Evolutionary conservation across 345 rosid genomes (phyloP).

Genomic region (Boechera retrofracta): DNA sequence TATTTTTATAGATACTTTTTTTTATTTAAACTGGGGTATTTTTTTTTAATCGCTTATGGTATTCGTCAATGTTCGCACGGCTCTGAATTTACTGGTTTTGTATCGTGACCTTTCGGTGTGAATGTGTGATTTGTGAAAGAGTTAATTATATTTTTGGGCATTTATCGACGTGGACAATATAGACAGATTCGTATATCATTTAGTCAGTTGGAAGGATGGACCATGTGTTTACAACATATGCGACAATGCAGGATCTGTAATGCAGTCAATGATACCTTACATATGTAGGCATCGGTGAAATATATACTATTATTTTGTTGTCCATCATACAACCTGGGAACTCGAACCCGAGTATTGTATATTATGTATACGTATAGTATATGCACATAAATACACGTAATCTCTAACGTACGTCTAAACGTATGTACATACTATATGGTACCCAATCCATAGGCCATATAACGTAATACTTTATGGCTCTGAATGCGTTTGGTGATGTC

Average conservation of each 20-base stretch:
- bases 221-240: constrained; percentile 45
- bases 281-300: constrained; percentile 28
- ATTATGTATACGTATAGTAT: not conserved
- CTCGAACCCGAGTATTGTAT: constrained; percentile 27
- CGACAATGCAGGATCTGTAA: constrained; percentile 48
- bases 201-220: constrained; percentile 38
- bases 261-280: constrained; percentile 36
- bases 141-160: not conserved
- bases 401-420: constrained; percentile 19
- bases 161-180: constrained; percentile 28
- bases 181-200: constrained; percentile 33
- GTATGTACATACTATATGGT: constrained; percentile 7
- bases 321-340: constrained; percentile 32
- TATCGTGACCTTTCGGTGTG: not conserved
- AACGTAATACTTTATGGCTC: constrained; percentile 30
- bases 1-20: too few relatives aligned
- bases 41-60: too few relatives aligned
- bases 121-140: not conserved
- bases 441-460: constrained; percentile 3
- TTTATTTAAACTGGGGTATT: too few relatives aligned
- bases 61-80: too few relatives aligned
- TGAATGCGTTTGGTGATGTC: constrained; percentile 32
- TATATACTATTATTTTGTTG: constrained; percentile 23
- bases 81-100: not conserved
- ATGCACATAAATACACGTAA: constrained; percentile 26